Conservation (phyloP, 169 alveolate genomes). For the Eimeria sp. region DNA sequence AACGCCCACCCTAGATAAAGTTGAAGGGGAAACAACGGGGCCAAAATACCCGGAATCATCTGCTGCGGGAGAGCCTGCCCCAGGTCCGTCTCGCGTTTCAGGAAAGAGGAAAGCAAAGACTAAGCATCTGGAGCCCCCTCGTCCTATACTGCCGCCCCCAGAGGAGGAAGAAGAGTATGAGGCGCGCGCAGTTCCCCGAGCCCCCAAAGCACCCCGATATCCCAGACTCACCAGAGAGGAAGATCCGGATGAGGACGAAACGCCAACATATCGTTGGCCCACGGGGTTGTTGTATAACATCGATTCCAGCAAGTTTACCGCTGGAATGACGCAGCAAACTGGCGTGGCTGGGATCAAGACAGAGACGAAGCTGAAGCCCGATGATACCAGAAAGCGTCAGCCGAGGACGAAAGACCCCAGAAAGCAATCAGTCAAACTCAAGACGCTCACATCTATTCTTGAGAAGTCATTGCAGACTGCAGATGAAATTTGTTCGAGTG, state of each 20-base stretch:
- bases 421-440: neutral
- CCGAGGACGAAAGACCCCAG: neutral
- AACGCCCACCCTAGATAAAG: neutral
- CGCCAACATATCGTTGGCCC: neutral
- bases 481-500: neutral
- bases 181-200: too few relatives aligned
- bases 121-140: neutral
- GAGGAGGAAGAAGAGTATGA: neutral
- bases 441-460: neutral
- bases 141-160: neutral
- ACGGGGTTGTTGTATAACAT: neutral
- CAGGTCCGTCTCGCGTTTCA: neutral
- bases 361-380: too few relatives aligned
- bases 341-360: neutral
- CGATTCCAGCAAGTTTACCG: too few relatives aligned
- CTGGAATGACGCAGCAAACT: neutral
- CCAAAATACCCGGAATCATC: neutral
- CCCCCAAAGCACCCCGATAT: too few relatives aligned
- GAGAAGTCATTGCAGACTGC: neutral
- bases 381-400: neutral
- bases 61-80: neutral
- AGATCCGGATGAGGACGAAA: neutral
- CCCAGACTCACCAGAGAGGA: neutral
- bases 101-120: conserved; percentile 29
- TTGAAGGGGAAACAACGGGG: neutral